These are phyloP conservation scores for Panellus pusillus DNA, from an alignment of 768 basidiomycete species.

Conservation along the genomic window DNA sequence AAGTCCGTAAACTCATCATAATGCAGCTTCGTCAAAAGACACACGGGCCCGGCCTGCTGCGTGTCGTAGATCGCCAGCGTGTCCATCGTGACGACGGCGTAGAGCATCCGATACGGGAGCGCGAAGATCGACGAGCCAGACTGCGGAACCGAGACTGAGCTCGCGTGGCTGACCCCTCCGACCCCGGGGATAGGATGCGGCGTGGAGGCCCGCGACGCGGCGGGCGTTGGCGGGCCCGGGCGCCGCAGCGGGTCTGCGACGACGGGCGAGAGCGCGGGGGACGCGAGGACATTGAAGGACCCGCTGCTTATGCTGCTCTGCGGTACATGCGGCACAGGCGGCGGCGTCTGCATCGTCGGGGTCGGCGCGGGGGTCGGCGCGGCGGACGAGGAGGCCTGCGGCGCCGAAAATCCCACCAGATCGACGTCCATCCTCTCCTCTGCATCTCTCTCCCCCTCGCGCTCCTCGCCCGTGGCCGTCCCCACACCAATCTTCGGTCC, in stretches of 20 bases:
- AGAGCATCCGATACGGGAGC: conserved; percentile 91
- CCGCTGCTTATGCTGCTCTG: conserved; percentile 23
- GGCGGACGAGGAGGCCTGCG: conserved; percentile 9
- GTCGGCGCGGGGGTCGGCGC: conserved; percentile 23
- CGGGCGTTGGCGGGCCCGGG: conserved; percentile 54
- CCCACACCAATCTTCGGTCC: conserved; percentile 28
- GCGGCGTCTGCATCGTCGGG: conserved; percentile 42
- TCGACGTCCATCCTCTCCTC: conserved; percentile 66
- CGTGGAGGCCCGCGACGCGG: conserved; percentile 54
- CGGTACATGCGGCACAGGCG: conserved; percentile 45
- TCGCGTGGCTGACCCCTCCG: conserved; percentile 4
- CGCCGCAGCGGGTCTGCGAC: conserved; percentile 38
- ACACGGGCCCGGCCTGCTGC: conserved; percentile 90
- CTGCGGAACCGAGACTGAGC: conserved; percentile 20
- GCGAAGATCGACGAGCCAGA: conserved; percentile 69
- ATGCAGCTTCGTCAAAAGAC: conserved; percentile 90
- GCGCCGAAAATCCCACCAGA: conserved; percentile 43
- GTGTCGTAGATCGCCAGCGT: conserved; percentile 94
- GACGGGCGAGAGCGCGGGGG: conserved; percentile 56
- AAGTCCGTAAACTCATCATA: conserved; percentile 98
- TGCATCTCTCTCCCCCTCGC: conserved; percentile 47
- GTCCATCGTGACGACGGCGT: conserved; percentile 96
- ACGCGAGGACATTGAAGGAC: conserved; percentile 36
- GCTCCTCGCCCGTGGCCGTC: conserved; percentile 56
- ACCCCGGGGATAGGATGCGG: conserved; percentile 26